Evolutionary conservation across 352 stramenopile genomes (phyloP).

Genomic region (Peronospora destructor): DNA sequence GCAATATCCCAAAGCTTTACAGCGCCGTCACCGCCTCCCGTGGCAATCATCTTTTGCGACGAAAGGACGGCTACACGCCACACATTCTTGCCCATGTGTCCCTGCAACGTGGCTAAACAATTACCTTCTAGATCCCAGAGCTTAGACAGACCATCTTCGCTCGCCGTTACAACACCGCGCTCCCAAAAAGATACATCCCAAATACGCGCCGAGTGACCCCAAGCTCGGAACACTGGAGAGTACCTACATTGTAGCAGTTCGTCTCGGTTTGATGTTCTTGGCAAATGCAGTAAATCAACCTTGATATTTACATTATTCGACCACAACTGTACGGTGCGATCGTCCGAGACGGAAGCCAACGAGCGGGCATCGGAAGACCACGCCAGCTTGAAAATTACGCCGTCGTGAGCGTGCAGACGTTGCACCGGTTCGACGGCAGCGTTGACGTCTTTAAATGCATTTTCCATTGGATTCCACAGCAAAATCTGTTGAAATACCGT

Average conservation of each 20-base stretch:
- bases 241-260: slow-evolving; percentile 30
- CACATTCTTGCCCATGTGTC: slow-evolving; percentile 68
- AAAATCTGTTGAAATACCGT: slow-evolving; percentile 86
- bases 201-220: slow-evolving; percentile 76
- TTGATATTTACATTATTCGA: slow-evolving; percentile 29
- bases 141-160: slow-evolving; percentile 74
- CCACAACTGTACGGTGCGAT: slow-evolving; percentile 82
- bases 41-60: slow-evolving; percentile 41
- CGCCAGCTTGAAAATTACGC: slow-evolving; percentile 77
- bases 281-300: slow-evolving; percentile 8
- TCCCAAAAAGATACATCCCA: slow-evolving; percentile 80
- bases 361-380: slow-evolving; percentile 63
- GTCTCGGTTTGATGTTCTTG: slow-evolving; percentile 2
- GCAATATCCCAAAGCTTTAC: slow-evolving; percentile 75
- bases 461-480: slow-evolving; percentile 52
- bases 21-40: slow-evolving; percentile 67
- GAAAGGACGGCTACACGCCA: slow-evolving; percentile 69
- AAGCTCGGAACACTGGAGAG: slow-evolving; percentile 56
- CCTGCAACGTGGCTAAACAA: slow-evolving; percentile 66
- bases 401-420: slow-evolving; percentile 72
- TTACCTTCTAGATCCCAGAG: slow-evolving; percentile 54
- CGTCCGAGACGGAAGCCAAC: slow-evolving; percentile 80
- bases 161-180: slow-evolving; percentile 43
- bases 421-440: slow-evolving; percentile 35
- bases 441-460: slow-evolving; percentile 2